Conservation (phyloP, 1,139 yeast genomes). For the Candida gigantensis region DNA sequence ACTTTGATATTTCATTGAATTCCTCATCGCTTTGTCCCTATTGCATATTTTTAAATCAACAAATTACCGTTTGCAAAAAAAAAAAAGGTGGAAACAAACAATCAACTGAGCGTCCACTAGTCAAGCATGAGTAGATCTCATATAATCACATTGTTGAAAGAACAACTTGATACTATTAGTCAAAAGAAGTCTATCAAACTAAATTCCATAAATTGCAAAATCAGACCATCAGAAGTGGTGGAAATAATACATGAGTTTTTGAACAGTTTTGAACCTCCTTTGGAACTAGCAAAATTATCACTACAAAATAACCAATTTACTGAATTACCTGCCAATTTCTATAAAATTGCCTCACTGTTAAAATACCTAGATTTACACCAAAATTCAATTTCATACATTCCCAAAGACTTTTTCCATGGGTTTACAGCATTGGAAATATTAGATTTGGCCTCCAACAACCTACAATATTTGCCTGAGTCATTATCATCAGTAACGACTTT, state of each 20-base stretch:
- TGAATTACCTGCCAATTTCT: slow-evolving; percentile 51
- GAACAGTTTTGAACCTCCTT: slow-evolving; percentile 29
- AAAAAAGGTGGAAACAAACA: too few relatives aligned
- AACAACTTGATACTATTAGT: slow-evolving; percentile 26
- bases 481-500: slow-evolving; percentile 44
- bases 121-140: slow-evolving; percentile 4
- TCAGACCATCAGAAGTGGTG: slow-evolving; percentile 20
- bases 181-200: slow-evolving; percentile 25
- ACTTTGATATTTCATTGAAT: too few relatives aligned
- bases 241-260: slow-evolving; percentile 29
- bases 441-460: slow-evolving; percentile 63
- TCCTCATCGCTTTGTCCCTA: too few relatives aligned
- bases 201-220: slow-evolving; percentile 13
- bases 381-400: slow-evolving; percentile 57
- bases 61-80: too few relatives aligned
- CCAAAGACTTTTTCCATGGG: slow-evolving; percentile 30
- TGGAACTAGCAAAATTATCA: slow-evolving; percentile 53
- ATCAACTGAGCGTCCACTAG: too few relatives aligned
- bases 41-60: too few relatives aligned
- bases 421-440: slow-evolving; percentile 58
- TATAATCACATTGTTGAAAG: slow-evolving; percentile 18
- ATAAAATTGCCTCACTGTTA: slow-evolving; percentile 43
- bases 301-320: slow-evolving; percentile 52
- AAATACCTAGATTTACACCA: slow-evolving; percentile 68
- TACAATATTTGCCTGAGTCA: slow-evolving; percentile 42